Percentiles rank a stretch among this genome's conserved stretches.
These are phyloP conservation scores for Hyphopichia wangnamkhiaoensis DNA, from an alignment of 1,139 yeast species.

Conservation along the genomic window DNA sequence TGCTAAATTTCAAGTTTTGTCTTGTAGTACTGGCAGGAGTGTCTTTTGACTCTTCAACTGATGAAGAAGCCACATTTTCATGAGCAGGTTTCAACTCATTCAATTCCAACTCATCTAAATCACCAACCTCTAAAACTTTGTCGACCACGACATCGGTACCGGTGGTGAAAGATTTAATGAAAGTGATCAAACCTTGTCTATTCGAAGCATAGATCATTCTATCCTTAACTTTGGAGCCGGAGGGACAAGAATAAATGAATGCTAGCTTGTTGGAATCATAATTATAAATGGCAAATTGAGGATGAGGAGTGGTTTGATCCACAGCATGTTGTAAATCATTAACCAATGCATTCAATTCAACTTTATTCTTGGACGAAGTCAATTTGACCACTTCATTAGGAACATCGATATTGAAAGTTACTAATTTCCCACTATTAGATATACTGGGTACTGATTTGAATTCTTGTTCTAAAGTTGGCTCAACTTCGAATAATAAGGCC, in stretches of 20 bases:
- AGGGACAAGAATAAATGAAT: conserved; percentile 86
- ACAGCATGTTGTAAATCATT: conserved; percentile 15
- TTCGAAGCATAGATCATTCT: conserved; percentile 92
- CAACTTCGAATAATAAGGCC: conserved; percentile 30
- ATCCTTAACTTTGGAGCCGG: conserved; percentile 85
- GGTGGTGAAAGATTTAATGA: conserved; percentile 38
- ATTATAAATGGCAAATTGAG: conserved; percentile 62
- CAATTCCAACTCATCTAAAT: conserved; percentile 62
- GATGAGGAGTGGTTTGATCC: conserved; percentile 18
- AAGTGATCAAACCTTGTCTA: conserved; percentile 63
- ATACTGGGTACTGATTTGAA: conserved; percentile 19
- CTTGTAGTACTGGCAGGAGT: not conserved
- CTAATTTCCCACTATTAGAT: conserved; percentile 17
- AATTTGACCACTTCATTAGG: conserved; percentile 29
- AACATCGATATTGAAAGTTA: conserved; percentile 35
- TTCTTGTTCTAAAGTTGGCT: conserved; percentile 21
- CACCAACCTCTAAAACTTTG: conserved; percentile 65
- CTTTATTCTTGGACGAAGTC: conserved; percentile 13
- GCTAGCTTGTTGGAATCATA: conserved; percentile 32
- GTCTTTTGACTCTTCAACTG: conserved; percentile 6
- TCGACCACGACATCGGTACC: conserved; percentile 25
- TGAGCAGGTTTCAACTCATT: conserved; percentile 23
- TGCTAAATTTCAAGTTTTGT: conserved; percentile 39
- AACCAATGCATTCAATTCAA: conserved; percentile 24
- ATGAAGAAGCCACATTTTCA: conserved; percentile 11